Evolutionary conservation across 2,329 filamentous ascomycete genomes (phyloP).

Genomic region (Cercospora sesami): DNA sequence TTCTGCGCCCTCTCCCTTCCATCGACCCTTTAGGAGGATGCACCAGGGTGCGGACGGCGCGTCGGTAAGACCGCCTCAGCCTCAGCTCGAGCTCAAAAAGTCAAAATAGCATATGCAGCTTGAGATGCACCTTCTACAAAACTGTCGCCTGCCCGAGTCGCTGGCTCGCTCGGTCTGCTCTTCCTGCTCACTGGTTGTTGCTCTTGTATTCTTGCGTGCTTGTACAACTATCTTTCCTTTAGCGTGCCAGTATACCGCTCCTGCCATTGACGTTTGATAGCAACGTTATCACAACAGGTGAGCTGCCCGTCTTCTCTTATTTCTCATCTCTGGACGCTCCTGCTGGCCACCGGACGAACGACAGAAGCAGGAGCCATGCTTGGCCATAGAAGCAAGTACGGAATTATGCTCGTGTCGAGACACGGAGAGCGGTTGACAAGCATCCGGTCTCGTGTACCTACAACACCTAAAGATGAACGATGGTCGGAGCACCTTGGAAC

Average conservation of each 20-base stretch:
- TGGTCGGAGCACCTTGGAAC: neutral
- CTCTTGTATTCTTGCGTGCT: neutral
- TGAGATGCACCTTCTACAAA: neutral
- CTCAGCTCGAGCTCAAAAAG: constrained; percentile 18
- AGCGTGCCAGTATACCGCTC: neutral
- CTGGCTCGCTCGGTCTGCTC: neutral
- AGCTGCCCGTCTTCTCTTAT: neutral
- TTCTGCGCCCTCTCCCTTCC: constrained; percentile 9
- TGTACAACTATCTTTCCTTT: neutral
- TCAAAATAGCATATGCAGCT: constrained; percentile 14
- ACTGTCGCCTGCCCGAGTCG: neutral
- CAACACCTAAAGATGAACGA: neutral
- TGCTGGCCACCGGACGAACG: neutral
- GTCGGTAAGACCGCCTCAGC: constrained; percentile 16
- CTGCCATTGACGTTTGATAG: neutral
- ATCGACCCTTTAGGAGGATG: constrained; percentile 4
- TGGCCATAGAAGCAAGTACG: neutral
- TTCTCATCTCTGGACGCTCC: neutral
- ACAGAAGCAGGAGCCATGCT: neutral
- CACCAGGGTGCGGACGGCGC: constrained; percentile 7
- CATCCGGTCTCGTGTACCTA: neutral
- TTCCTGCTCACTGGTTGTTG: neutral
- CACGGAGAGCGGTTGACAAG: neutral
- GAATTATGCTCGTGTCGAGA: neutral
- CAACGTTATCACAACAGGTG: neutral